Percentiles rank a stretch among this genome's conserved stretches.
These are phyloP conservation scores for Aspergillus quadricinctus DNA, from an alignment of 2,329 filamentous ascomycete genomes.

Conservation along the genomic window DNA sequence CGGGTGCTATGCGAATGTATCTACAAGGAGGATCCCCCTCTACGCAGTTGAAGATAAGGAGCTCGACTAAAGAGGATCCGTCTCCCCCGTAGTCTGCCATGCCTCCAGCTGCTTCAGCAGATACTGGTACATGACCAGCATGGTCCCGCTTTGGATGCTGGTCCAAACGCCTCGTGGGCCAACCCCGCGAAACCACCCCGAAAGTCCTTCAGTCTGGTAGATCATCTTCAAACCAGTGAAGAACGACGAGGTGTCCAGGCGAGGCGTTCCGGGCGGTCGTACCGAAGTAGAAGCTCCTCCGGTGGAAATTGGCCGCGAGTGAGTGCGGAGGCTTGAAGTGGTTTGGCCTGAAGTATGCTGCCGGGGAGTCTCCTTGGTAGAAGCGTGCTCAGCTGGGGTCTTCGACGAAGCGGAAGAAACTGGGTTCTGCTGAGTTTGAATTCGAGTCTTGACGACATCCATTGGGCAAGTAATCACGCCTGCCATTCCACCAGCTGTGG, in stretches of 20 bases:
- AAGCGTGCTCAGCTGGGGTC: slow-evolving; percentile 22
- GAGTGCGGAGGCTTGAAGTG: slow-evolving; percentile 37
- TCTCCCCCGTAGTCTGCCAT: slow-evolving; percentile 32
- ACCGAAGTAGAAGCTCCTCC: slow-evolving; percentile 83
- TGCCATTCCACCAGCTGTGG: slow-evolving; percentile 83
- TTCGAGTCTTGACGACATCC: slow-evolving; percentile 93
- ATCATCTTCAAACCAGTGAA: slow-evolving; percentile 79
- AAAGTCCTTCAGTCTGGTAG: slow-evolving; percentile 82
- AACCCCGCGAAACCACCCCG: slow-evolving; percentile 90
- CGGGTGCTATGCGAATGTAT: slow-evolving; percentile 3
- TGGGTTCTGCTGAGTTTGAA: slow-evolving; percentile 82
- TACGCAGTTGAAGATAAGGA: neutral
- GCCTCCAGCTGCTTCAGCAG: slow-evolving; percentile 71
- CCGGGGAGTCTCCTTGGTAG: slow-evolving; percentile 26
- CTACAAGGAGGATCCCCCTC: slow-evolving; percentile 4
- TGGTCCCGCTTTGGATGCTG: slow-evolving; percentile 91
- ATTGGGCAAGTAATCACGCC: slow-evolving; percentile 93
- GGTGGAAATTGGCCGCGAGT: slow-evolving; percentile 77
- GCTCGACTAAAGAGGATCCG: slow-evolving; percentile 11
- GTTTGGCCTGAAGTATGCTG: slow-evolving; percentile 22
- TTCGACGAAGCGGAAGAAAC: slow-evolving; percentile 24
- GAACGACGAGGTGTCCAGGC: slow-evolving; percentile 85
- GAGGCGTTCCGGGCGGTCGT: slow-evolving; percentile 70
- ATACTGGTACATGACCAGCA: slow-evolving; percentile 93
- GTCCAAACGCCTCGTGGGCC: slow-evolving; percentile 94